Evolutionary conservation across 2,329 filamentous ascomycete species (phyloP).

Genomic region (Leptodontidium sp.): DNA sequence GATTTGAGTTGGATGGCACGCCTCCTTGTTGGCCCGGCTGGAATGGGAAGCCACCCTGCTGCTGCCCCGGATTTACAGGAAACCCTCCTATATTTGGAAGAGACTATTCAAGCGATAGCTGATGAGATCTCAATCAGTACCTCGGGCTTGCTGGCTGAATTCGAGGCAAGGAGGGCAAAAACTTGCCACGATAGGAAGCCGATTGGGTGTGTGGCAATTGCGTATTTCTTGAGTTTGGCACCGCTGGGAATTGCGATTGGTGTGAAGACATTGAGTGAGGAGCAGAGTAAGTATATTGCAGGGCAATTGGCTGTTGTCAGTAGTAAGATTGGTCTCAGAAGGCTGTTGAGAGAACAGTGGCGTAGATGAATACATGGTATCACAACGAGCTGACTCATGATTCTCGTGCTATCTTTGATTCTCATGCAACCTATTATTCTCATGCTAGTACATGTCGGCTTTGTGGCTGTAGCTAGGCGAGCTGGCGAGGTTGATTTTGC

Average conservation of each 20-base stretch:
- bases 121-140: slow-evolving; percentile 4
- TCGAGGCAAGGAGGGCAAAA: background rate
- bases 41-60: too few species aligned
- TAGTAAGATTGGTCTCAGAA: slow-evolving; percentile 9
- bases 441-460: too few species aligned
- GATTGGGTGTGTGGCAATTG: slow-evolving; percentile 10
- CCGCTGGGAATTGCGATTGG: slow-evolving; percentile 12
- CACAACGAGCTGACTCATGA: too few species aligned
- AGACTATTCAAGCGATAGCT: background rate
- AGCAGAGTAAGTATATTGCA: background rate
- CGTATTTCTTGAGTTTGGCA: slow-evolving; percentile 6
- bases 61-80: too few species aligned
- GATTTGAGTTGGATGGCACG: too few species aligned
- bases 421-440: too few species aligned
- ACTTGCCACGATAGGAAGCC: background rate
- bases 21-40: too few species aligned
- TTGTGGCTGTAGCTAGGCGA: too few species aligned
- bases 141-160: background rate
- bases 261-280: slow-evolving; percentile 3
- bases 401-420: too few species aligned
- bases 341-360: slow-evolving; percentile 11
- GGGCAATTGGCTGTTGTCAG: slow-evolving; percentile 3
- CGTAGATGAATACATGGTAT: background rate
- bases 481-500: too few species aligned
- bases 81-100: background rate